These are phyloP conservation scores for Nicotiana tabacum DNA, from an alignment of 257 asterid species.

Conservation along the genomic window DNA sequence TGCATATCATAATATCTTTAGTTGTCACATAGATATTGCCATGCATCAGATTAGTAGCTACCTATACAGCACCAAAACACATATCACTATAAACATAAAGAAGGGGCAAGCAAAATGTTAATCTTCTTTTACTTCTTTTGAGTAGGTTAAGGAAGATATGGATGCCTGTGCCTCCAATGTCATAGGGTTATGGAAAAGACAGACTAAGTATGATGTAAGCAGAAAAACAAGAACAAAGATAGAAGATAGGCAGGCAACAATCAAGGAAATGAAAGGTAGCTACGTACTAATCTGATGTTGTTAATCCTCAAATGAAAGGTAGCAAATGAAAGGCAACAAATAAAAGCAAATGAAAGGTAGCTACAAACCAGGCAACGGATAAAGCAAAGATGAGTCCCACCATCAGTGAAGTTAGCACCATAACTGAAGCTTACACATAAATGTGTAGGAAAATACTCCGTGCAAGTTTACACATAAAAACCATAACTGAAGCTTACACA, in stretches of 20 bases:
- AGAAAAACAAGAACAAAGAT: not conserved
- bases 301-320: too few species aligned
- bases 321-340: too few species aligned
- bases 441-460: too few species aligned
- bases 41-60: not conserved
- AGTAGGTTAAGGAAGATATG: not conserved
- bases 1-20: not conserved
- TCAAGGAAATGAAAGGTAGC: not conserved
- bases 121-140: not conserved
- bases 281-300: too few species aligned
- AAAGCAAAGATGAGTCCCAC: too few species aligned
- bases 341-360: too few species aligned
- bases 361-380: too few species aligned
- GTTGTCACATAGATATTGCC: not conserved
- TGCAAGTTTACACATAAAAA: too few species aligned
- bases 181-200: not conserved
- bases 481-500: too few species aligned
- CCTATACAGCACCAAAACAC: not conserved
- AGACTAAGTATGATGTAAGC: too few species aligned
- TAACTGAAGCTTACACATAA: too few species aligned
- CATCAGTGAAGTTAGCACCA: too few species aligned
- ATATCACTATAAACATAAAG: not conserved
- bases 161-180: not conserved
- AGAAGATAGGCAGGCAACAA: not conserved
- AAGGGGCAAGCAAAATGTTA: not conserved